Base-by-base conservation (phyloP, 306 rosid genomes). In the Senna tora region DNA sequence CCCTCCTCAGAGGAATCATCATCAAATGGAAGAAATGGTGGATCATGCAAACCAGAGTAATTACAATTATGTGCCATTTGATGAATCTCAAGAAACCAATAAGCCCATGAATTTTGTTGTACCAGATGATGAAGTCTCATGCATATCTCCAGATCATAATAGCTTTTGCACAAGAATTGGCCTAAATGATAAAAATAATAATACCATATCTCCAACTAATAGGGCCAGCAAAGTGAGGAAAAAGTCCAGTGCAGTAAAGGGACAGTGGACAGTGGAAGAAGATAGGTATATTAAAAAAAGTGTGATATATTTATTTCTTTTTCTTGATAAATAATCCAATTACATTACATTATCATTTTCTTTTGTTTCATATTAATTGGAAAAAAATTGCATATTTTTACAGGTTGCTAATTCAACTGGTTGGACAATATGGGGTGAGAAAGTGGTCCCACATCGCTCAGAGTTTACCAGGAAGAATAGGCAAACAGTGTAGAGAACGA, bases 401-500 rank as follows among this genome's bases (percentile, higher is more conserved):
- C 73, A 94, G 97, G 86, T 71, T 89, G 63, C 75, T 94, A 74
- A 79, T 89, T 82, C 92, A 85, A 51, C 85, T 94, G 77, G 97
- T 94, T 30, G 89, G 77, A 68, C 80, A 94, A 70, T 56, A 83
- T 86, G 98, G 98, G 41, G 65, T 89, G 80, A 91, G 92, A 53
- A 91, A 94, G 67, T 94, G 98, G 98, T 94, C 96, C 67, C 87
- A 85, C 34, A 82, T 91, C 75, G 97, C 98, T 65, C 89, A 81
- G 65, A 75, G 83, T 81, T 79, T 94, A 84, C 91, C 94, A 0
- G 97, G 97, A 21, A 86, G 98, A 75, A 91, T 91, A 17, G 96
- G 98, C 19, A 94, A 94, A 77, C 98, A 91, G 34, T 91, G 98
- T 33, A 84, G 98, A 85, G 97, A 94, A 79, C 69, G 98, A 74